Evolutionary conservation across 805 yeast species (phyloP), one percentile per base, ranked within the genome.

Genomic region (Candida xyloterini): DNA sequence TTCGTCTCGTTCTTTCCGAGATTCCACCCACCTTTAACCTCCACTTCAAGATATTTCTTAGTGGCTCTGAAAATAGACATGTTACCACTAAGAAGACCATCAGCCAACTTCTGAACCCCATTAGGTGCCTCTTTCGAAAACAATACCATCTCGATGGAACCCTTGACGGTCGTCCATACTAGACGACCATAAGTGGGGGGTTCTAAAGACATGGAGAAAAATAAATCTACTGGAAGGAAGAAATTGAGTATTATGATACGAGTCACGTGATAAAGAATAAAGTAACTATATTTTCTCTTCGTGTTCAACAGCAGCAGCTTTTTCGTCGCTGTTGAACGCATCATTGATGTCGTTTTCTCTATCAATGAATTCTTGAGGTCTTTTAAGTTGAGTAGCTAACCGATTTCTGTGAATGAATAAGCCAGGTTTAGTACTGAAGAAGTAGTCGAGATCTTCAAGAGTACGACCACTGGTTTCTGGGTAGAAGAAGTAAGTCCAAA

Each of bases 391-490:
- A 6, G 43, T 42, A 11, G 43, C 42, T 27, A 42, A 29, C 9
- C 30, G 14, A 27, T 42, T 42, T 7, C 31, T 25, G 40, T 38
- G 43, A 8, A 42, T 32, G 33, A 42, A 36, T 7, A 42, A 13
- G 11, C 40, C 37, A 14, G 33, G 40, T 10, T 40, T 30, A 15
- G 43, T 30, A 24, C 28, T 26, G 35, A 49, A 47, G 26, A 48
- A 38, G 48, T 42, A 51, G 25, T 51, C 52, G 24, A 52, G 46
- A 35, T 68, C 73, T 48, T 70, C 76, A 53, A 71, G 64, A 15
- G 70, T 59, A 40, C 72, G 59, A 7, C 74, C 74, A 31, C 64
- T 62, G 7, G 75, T 70, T 51, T 71, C 76, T 4, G 75, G 76
- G 47, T 66, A 68, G 31, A 68, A 56, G 43, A 68, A 56, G 56